Evolutionary conservation across 768 basidiomycete species (phyloP).

Genomic region (Kwoniella botswanensis): DNA sequence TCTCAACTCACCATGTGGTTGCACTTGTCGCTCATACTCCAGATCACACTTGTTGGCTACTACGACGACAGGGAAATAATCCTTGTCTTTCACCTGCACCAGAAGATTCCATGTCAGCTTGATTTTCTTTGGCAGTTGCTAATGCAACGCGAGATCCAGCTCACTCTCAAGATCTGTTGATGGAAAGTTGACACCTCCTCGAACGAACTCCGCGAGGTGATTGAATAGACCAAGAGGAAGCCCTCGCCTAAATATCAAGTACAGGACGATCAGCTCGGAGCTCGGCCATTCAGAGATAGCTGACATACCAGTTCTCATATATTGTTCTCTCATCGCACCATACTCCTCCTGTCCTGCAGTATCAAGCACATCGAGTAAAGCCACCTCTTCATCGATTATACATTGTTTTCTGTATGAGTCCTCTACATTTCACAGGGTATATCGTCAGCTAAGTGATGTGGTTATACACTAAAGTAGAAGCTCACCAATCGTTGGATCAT

Average conservation of each 20-base stretch:
- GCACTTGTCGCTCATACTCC: constrained; percentile 94
- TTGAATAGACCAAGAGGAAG: constrained; percentile 95
- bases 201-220: constrained; percentile 96
- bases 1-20: constrained; percentile 74
- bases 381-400: constrained; percentile 98
- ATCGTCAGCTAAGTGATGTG: background rate
- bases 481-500: constrained; percentile 87
- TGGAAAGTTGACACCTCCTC: constrained; percentile 96
- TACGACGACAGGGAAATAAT: constrained; percentile 91
- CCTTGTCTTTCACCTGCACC: constrained; percentile 88
- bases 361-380: constrained; percentile 92
- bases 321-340: constrained; percentile 98
- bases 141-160: background rate
- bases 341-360: constrained; percentile 99
- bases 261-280: background rate
- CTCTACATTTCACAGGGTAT: constrained; percentile 55
- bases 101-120: background rate
- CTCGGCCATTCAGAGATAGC: background rate
- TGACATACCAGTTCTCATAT: constrained; percentile 78
- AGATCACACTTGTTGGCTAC: constrained; percentile 98
- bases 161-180: constrained; percentile 76
- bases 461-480: background rate
- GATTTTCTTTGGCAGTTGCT: too few relatives aligned
- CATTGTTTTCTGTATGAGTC: constrained; percentile 98
- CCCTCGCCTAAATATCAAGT: constrained; percentile 72